A percentile compares a stretch with the other conserved stretches of the same genome.
Evolutionary conservation across 306 rosid species (phyloP).

Genomic region (Pyrus bretschneideri): DNA sequence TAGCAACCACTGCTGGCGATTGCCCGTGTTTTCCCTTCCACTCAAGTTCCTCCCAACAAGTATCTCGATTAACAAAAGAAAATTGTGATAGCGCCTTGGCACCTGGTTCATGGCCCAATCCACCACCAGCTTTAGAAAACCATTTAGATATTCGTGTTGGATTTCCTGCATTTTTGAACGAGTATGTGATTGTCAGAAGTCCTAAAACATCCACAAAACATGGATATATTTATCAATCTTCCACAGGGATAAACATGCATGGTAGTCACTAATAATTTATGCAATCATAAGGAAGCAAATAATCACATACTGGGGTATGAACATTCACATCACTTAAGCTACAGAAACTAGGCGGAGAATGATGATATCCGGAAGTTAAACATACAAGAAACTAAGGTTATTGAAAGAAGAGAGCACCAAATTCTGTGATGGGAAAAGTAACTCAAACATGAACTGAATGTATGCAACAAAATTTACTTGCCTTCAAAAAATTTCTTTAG

Average conservation of each 20-base stretch:
- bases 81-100: constrained; percentile 72
- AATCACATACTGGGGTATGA: not conserved
- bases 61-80: constrained; percentile 75
- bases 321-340: not conserved
- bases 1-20: constrained; percentile 93
- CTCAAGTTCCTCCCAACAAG: constrained; percentile 95
- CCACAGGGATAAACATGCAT: not conserved
- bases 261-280: not conserved
- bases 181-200: constrained; percentile 26
- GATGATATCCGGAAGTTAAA: not conserved
- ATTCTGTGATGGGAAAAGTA: not conserved
- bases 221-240: not conserved
- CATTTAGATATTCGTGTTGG: constrained; percentile 57
- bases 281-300: not conserved
- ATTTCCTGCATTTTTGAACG: constrained; percentile 52
- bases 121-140: constrained; percentile 56
- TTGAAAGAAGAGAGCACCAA: not conserved
- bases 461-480: not conserved
- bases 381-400: not conserved
- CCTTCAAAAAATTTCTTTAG: constrained; percentile 61
- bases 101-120: constrained; percentile 67
- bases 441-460: not conserved
- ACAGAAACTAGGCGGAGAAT: not conserved
- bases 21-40: constrained; percentile 98
- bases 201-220: constrained; percentile 5